Conservation (phyloP, 257 asterid genomes). For the Schizonepeta tenuifolia region DNA sequence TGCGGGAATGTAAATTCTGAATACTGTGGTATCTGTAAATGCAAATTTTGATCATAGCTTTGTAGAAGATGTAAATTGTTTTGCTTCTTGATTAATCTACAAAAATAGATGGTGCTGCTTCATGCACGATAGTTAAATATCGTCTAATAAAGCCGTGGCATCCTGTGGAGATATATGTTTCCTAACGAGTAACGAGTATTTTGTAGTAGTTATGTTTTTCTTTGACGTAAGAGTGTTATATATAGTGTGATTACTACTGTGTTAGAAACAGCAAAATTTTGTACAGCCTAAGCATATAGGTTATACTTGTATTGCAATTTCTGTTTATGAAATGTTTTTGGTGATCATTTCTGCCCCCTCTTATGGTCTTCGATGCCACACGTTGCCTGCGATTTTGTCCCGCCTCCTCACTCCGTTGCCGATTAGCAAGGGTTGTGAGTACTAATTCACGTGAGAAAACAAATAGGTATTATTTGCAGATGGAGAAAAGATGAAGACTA, state of each 20-base stretch:
- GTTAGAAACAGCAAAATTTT: background rate
- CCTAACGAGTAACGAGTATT: background rate
- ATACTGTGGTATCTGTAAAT: constrained; percentile 41
- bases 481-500: too few species aligned
- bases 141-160: constrained; percentile 18
- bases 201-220: background rate
- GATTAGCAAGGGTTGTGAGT: too few species aligned
- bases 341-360: background rate
- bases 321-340: background rate
- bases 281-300: background rate
- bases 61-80: background rate
- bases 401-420: too few species aligned
- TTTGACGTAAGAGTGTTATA: background rate
- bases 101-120: constrained; percentile 19
- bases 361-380: background rate
- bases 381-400: too few species aligned
- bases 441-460: too few species aligned
- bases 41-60: constrained; percentile 49
- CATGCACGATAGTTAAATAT: background rate
- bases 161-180: background rate
- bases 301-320: background rate
- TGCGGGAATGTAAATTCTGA: constrained; percentile 45
- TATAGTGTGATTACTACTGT: background rate
- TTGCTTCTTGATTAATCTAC: constrained; percentile 16
- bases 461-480: too few species aligned